Evolutionary conservation across 2,329 filamentous ascomycete species (phyloP).

Genomic region (Scedosporium dehoogii): DNA sequence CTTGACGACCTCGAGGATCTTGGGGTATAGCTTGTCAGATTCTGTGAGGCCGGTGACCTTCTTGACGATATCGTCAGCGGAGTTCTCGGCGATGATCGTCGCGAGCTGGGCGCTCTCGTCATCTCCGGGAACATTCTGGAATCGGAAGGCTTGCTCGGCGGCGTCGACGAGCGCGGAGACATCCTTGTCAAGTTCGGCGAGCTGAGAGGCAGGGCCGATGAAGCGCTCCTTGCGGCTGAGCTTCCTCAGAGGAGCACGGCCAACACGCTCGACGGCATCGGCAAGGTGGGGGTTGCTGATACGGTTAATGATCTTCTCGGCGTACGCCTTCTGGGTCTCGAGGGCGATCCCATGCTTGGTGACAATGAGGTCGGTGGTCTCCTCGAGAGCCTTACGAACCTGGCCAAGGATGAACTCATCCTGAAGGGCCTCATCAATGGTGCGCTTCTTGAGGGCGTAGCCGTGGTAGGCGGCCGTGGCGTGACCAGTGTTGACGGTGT

Average conservation of each 20-base stretch:
- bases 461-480: constrained; percentile 95
- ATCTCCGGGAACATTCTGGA: constrained; percentile 89
- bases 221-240: constrained; percentile 92
- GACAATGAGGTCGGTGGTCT: constrained; percentile 81
- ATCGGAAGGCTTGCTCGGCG: constrained; percentile 85
- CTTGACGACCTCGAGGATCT: constrained; percentile 68
- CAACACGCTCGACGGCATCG: constrained; percentile 90
- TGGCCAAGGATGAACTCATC: constrained; percentile 71
- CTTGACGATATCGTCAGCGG: constrained; percentile 63
- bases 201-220: constrained; percentile 79
- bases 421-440: constrained; percentile 60
- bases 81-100: constrained; percentile 68
- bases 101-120: constrained; percentile 82
- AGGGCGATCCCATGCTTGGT: constrained; percentile 72
- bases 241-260: constrained; percentile 89
- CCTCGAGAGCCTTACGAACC: constrained; percentile 69
- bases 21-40: constrained; percentile 65
- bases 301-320: constrained; percentile 82
- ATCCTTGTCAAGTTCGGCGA: constrained; percentile 70
- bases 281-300: constrained; percentile 91
- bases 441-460: constrained; percentile 74
- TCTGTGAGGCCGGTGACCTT: constrained; percentile 75
- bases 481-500: constrained; percentile 97
- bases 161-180: constrained; percentile 68
- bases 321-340: constrained; percentile 74